Evolutionary conservation across 192 early-diverging fungal genomes (phyloP).

Genomic region (Podila epigama): DNA sequence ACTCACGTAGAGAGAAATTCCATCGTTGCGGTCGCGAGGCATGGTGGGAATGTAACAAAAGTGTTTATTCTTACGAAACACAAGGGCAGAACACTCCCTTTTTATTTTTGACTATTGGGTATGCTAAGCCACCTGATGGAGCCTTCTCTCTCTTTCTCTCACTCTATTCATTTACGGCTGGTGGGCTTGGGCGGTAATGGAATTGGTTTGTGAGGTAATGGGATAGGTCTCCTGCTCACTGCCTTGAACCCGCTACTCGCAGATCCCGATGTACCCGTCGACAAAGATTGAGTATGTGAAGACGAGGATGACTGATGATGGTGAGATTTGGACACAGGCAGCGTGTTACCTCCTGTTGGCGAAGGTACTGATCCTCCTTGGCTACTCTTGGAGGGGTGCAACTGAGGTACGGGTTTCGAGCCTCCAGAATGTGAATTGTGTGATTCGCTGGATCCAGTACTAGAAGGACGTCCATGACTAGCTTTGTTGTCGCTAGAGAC

Average conservation of each 20-base stretch:
- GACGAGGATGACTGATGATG: neutral
- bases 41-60: constrained; percentile 4
- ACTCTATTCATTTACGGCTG: neutral
- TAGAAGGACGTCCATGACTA: neutral
- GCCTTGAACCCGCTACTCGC: neutral
- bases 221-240: constrained; percentile 18
- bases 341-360: neutral
- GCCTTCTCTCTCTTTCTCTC: too few species aligned
- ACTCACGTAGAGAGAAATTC: constrained; percentile 41
- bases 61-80: neutral
- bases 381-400: neutral
- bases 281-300: neutral
- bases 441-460: neutral
- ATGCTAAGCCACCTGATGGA: neutral
- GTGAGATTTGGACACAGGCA: neutral
- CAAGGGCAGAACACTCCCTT: neutral
- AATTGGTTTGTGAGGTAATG: constrained; percentile 36
- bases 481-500: neutral
- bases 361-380: neutral
- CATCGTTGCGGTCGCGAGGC: constrained; percentile 45
- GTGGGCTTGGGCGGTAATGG: constrained; percentile 25
- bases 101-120: too few species aligned
- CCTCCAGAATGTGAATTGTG: neutral
- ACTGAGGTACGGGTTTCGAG: neutral
- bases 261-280: neutral